Base-by-base conservation (phyloP, 1,139 yeast species). In the Kodamaea arcana region DNA sequence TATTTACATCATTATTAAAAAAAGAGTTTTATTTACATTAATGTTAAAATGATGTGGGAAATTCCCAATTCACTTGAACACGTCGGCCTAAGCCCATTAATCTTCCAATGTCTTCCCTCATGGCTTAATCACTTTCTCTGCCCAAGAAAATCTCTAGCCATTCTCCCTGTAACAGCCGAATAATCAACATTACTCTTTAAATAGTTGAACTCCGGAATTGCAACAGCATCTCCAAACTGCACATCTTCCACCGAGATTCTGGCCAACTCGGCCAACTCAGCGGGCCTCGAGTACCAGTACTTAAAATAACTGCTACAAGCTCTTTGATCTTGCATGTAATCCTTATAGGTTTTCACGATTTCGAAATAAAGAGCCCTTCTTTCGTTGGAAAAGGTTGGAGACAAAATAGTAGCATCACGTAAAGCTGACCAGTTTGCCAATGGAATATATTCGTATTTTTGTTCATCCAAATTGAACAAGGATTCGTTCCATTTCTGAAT, bases 381-480 rank as follows among this genome's bases (percentile, higher is more conserved):
- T 30, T 68, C 69, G 1, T 55, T 53, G n/a, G 56, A 42, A 37
- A 41, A 58, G 16, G 56, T 58, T 2, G 39, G 37, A 2, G 79
- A 65, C 34, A 75, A 72, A 31, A 83, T 72, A 4, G 92, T 83
- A 11, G 90, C 84, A 56, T 81, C 87, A 60, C 90, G 73, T 40
- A 88, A 64, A 1, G 95, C 85, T 32, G 90, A 81, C 92, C 95
- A 85, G 61, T 86, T 95, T 17, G 92, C 94, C 50, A 78, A 78
- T 9, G 94, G 90, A 47, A 80, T 80, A 48, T 79, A 80, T 24
- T 56, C 61, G 57, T 73, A 76, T 6, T 77, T 75, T 35, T 71
- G 69, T 15, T 61, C 56, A 42, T 80, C 86, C 46, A 81, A 72
- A 40, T 69, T 65, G 11, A 52, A 40, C 33, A 83, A 60, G 28